These are phyloP conservation scores for Rhinocladiella similis DNA, from an alignment of 2,329 filamentous ascomycete species.

Conservation along the genomic window DNA sequence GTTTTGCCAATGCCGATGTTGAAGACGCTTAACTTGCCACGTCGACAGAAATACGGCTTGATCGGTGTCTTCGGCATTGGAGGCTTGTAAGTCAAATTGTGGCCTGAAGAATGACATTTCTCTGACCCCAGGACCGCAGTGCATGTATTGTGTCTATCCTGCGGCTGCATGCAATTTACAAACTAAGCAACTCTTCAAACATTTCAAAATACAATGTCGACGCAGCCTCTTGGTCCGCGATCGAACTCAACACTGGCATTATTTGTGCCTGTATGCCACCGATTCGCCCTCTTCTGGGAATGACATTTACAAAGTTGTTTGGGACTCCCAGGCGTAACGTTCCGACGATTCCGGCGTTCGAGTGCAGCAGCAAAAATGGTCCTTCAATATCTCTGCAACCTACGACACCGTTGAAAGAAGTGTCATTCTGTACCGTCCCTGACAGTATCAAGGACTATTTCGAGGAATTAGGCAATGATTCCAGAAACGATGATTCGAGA, in stretches of 20 bases:
- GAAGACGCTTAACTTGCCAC: slow-evolving; percentile 41
- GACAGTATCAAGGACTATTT: no score
- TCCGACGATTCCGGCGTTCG: no score
- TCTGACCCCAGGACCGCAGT: neutral
- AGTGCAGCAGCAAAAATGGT: no score
- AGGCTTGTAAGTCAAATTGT: slow-evolving; percentile 35
- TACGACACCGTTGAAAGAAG: no score
- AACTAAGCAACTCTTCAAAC: neutral
- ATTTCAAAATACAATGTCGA: slow-evolving; percentile 36
- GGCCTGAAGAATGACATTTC: neutral
- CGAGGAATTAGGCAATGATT: no score
- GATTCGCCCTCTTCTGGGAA: slow-evolving; percentile 38
- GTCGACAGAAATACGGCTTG: slow-evolving; percentile 43
- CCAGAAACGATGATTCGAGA: no score
- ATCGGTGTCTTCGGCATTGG: slow-evolving; percentile 44
- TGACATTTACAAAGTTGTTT: slow-evolving; percentile 11
- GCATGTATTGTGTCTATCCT: slow-evolving; percentile 1
- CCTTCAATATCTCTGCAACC: no score
- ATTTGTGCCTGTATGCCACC: slow-evolving; percentile 33
- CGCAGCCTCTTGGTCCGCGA: slow-evolving; percentile 37
- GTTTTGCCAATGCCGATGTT: slow-evolving; percentile 48
- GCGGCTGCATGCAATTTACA: neutral
- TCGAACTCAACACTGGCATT: slow-evolving; percentile 41
- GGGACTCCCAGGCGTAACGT: no score
- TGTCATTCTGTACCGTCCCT: no score